These are phyloP conservation scores for Circinella umbellata DNA, from an alignment of 371 early-diverging fungal genomes.

Conservation along the genomic window DNA sequence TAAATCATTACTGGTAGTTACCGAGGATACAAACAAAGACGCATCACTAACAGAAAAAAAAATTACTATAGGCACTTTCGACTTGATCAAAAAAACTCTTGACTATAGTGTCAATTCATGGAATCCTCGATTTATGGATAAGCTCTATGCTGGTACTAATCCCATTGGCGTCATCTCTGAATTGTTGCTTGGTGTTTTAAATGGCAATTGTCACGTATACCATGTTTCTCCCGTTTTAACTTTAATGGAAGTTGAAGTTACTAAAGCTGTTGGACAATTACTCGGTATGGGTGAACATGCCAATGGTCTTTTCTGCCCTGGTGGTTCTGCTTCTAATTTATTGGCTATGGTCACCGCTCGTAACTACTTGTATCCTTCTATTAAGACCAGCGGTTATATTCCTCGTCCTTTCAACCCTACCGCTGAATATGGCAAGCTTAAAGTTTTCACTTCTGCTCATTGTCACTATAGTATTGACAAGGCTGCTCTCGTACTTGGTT, in stretches of 20 bases:
- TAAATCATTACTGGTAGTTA: no score
- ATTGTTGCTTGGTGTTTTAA: slow-evolving; percentile 74
- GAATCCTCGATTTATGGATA: slow-evolving; percentile 86
- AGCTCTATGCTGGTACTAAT: slow-evolving; percentile 82
- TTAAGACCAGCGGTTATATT: slow-evolving; percentile 59
- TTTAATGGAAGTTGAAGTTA: slow-evolving; percentile 74
- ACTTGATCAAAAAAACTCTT: slow-evolving; percentile 57
- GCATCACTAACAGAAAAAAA: background rate
- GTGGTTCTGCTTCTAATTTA: slow-evolving; percentile 82
- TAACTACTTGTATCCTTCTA: slow-evolving; percentile 69
- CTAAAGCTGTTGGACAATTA: slow-evolving; percentile 59
- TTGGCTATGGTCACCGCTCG: slow-evolving; percentile 84
- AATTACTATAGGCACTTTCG: slow-evolving; percentile 50
- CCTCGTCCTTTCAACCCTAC: slow-evolving; percentile 45
- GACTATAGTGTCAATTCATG: slow-evolving; percentile 69
- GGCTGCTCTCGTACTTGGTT: slow-evolving; percentile 73
- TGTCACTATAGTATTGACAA: slow-evolving; percentile 87
- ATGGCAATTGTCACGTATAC: slow-evolving; percentile 85
- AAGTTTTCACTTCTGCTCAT: slow-evolving; percentile 76
- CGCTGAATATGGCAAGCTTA: slow-evolving; percentile 55
- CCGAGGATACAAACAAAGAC: background rate
- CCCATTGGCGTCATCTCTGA: slow-evolving; percentile 84
- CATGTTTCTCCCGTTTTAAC: slow-evolving; percentile 79
- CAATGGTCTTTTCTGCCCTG: slow-evolving; percentile 80
- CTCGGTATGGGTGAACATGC: slow-evolving; percentile 62